Evolutionary conservation across 805 yeast species (phyloP), one percentile per base, ranked within the genome.

Genomic region (Pichia membranifaciens): DNA sequence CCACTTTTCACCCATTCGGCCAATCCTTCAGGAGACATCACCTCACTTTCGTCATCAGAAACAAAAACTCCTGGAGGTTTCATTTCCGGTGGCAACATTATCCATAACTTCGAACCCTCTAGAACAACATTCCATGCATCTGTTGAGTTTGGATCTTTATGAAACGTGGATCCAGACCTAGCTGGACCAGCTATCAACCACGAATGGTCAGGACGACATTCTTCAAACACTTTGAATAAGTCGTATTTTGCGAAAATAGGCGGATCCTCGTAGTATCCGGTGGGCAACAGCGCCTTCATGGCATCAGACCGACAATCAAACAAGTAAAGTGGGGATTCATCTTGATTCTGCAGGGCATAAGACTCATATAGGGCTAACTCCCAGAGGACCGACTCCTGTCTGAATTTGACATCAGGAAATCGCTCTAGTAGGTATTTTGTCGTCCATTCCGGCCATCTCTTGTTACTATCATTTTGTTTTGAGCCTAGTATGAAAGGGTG

Each of bases 1-100:
- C 96, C 96, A 15, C 84, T 73, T 9, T 84, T 62, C 2, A 87
- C 84, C 96, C 96, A 89, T 62, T 89, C 97, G 1, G 96, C 95
- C 18, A 89, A 73, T 0, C 96, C 93, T n/a, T 86, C 79, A 0
- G 97, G 97, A 1, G 91, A 76, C 0, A 96, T 88, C 18, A 89
- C 96, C 61, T 88, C 96, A 57, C 88, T 81, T 62, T 87, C 95
- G 35, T 78, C 84, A 3, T 68, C 75, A 58, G 82, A 85, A 0
- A 89, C 82, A 38, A 79, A 78, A 0, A 90, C 89, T 0, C 97
- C 97, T 0, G 96, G 96, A 0, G 96, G 96, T 8, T 74, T 73
- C 5, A 75, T 66, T 17, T 72, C 70, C 0, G 95, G 93, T 1
- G 95, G 96, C 16, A 87, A 70, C 95, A 89, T 86, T 20, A 89